Conservation (phyloP, 2,329 filamentous ascomycete genomes). For the Dothideomycetidae sp. region DNA sequence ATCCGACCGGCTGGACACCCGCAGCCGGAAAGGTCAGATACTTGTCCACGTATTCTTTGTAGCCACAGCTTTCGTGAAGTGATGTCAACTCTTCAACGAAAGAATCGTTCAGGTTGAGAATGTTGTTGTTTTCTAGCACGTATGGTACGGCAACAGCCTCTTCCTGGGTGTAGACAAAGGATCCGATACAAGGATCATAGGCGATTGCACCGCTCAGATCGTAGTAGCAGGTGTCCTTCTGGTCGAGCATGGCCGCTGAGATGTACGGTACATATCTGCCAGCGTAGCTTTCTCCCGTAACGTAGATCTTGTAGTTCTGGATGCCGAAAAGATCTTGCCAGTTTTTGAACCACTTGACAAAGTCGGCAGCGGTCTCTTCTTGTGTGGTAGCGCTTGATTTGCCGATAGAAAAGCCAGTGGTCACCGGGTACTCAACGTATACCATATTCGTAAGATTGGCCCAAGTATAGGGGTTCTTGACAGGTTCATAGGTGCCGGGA, state of each 20-base stretch:
- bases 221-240: slow-evolving; percentile 42
- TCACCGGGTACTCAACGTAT: slow-evolving; percentile 39
- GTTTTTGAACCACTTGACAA: slow-evolving; percentile 35
- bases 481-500: slow-evolving; percentile 25
- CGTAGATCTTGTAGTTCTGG: slow-evolving; percentile 50
- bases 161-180: slow-evolving; percentile 8
- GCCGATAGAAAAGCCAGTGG: slow-evolving; percentile 20
- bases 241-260: slow-evolving; percentile 73
- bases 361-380: too few species aligned
- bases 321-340: slow-evolving; percentile 38
- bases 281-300: slow-evolving; percentile 90
- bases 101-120: slow-evolving; percentile 12
- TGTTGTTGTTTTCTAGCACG: slow-evolving; percentile 8
- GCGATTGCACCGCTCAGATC: slow-evolving; percentile 21
- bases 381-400: too few species aligned
- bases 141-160: slow-evolving; percentile 8
- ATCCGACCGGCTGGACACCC: slow-evolving; percentile 17
- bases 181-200: slow-evolving; percentile 30
- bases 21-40: slow-evolving; percentile 33
- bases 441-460: slow-evolving; percentile 61
- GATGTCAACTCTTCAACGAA: slow-evolving; percentile 9
- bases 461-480: slow-evolving; percentile 32
- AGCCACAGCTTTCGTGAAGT: slow-evolving; percentile 34
- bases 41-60: slow-evolving; percentile 24
- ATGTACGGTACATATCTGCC: slow-evolving; percentile 96